A percentile compares a stretch with the other conserved stretches of the same genome.
These are phyloP conservation scores for Suillus fuscotomentosus DNA, from an alignment of 768 basidiomycete genomes.

Conservation along the genomic window DNA sequence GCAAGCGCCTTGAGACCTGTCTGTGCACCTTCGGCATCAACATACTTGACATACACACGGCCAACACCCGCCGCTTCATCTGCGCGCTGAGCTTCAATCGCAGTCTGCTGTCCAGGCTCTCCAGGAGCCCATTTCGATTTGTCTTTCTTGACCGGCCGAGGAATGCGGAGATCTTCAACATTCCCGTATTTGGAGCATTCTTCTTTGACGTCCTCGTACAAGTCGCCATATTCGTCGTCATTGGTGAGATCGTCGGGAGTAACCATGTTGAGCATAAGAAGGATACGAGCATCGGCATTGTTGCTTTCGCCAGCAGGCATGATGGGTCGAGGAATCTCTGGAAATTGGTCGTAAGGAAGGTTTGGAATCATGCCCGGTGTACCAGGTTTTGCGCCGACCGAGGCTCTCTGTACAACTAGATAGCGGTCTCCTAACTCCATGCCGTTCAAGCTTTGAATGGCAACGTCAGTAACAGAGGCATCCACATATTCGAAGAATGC, in stretches of 20 bases:
- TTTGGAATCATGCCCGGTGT: constrained; percentile 57
- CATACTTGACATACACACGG: constrained; percentile 91
- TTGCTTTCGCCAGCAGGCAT: constrained; percentile 78
- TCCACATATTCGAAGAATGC: constrained; percentile 99
- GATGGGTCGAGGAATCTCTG: constrained; percentile 83
- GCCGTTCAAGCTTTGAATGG: constrained; percentile 93
- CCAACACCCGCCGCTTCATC: constrained; percentile 95
- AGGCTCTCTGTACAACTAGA: constrained; percentile 95
- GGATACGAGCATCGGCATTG: constrained; percentile 67
- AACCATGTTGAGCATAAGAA: constrained; percentile 99
- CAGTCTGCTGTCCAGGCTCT: constrained; percentile 56
- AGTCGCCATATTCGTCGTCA: constrained; percentile 91
- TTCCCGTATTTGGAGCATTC: constrained; percentile 81
- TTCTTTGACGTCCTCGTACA: constrained; percentile 92
- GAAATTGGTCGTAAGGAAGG: constrained; percentile 77
- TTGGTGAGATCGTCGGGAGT: constrained; percentile 86
- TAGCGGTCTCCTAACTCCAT: constrained; percentile 97
- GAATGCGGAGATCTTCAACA: constrained; percentile 86
- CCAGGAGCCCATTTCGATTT: constrained; percentile 74
- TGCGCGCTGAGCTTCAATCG: constrained; percentile 63
- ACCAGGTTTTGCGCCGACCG: constrained; percentile 85
- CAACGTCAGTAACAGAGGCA: constrained; percentile 83
- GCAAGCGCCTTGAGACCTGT: constrained; percentile 84
- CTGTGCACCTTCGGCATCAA: constrained; percentile 56
- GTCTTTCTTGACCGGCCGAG: constrained; percentile 84